Conservation (phyloP, 75 land plant genomes). For the Ceratopteris richardii region DNA sequence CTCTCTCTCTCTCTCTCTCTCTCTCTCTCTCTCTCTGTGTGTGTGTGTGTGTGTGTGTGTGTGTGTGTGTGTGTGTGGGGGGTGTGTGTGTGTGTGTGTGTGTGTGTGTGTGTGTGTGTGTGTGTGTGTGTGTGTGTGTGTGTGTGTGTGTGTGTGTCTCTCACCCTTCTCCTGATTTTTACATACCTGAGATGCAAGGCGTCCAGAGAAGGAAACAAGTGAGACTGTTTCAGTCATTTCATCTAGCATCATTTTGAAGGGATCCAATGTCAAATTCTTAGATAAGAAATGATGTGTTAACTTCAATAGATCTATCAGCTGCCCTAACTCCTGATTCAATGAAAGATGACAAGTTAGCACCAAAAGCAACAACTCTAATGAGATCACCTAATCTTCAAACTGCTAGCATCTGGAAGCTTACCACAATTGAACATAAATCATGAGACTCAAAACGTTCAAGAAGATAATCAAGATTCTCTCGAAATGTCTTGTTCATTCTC, state of each 20-base stretch:
- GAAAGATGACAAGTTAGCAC: not conserved
- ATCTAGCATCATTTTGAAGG: constrained; percentile 66
- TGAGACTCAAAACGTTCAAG: constrained; percentile 92
- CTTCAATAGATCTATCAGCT: constrained; percentile 58
- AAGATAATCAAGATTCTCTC: constrained; percentile 88
- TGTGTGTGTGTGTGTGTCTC: no score
- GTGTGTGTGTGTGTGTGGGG: no score
- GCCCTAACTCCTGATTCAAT: constrained; percentile 65
- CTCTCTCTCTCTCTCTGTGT: no score
- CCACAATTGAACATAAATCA: constrained; percentile 86
- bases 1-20: no score
- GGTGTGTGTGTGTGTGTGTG: no score
- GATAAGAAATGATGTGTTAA: constrained; percentile 63
- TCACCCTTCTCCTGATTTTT: no score
- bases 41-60: no score
- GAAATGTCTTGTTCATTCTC: constrained; percentile 83
- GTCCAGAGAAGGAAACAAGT: constrained; percentile 85
- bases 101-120: no score
- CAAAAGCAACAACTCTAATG: no score
- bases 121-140: no score
- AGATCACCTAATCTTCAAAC: no score
- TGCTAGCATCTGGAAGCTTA: constrained; percentile 40
- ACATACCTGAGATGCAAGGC: constrained; percentile 94
- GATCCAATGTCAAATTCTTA: constrained; percentile 60
- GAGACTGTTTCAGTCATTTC: constrained; percentile 95